Conservation (phyloP, 768 basidiomycete species). For the Boletus vinaceobasis region DNA sequence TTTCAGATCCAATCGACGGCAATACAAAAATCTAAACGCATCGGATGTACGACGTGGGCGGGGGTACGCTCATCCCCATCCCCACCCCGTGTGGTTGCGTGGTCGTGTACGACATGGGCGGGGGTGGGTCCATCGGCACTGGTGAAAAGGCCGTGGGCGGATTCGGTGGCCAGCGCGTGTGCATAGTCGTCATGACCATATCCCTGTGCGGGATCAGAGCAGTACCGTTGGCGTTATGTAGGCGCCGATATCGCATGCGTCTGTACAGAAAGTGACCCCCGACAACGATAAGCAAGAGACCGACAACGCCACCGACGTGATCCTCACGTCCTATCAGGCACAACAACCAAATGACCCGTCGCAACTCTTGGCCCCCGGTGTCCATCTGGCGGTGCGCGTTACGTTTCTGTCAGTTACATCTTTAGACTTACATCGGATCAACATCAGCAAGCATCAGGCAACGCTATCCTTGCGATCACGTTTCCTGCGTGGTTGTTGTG, state of each 20-base stretch:
- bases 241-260: constrained; percentile 3
- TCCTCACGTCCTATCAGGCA: no score
- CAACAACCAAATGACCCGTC: no score
- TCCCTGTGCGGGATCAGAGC: not conserved
- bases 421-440: no score
- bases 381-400: no score
- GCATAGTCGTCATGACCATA: not conserved
- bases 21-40: constrained; percentile 8
- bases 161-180: constrained; percentile 12
- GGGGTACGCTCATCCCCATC: not conserved
- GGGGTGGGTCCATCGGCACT: not conserved
- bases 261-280: constrained; percentile 18
- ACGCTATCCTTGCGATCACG: no score
- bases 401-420: no score
- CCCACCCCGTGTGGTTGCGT: not conserved
- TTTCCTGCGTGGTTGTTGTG: no score
- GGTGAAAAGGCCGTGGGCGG: constrained; percentile 2
- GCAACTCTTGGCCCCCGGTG: no score
- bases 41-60: constrained; percentile 10
- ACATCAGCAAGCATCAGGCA: no score
- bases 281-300: constrained; percentile 15
- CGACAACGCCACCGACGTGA: constrained; percentile 16
- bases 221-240: not conserved
- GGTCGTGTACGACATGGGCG: constrained; percentile 2
- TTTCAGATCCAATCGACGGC: not conserved